Evolutionary conservation across 768 basidiomycete species (phyloP).

Genomic region (Russula sp.): DNA sequence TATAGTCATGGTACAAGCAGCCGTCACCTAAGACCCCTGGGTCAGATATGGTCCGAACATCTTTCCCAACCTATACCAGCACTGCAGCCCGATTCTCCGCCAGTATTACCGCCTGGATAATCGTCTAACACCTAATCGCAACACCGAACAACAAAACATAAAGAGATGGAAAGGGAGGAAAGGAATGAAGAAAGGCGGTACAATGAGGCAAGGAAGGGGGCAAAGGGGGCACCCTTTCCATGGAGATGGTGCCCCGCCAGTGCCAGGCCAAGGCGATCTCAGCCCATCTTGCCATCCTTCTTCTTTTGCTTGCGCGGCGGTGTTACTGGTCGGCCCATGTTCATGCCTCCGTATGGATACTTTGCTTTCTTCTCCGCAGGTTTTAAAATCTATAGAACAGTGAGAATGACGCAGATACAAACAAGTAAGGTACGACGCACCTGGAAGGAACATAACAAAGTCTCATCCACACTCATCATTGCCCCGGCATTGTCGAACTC

Average conservation of each 20-base stretch:
- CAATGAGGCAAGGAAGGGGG: conserved; percentile 13
- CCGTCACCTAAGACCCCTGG: conserved; percentile 10
- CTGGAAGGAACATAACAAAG: conserved; percentile 96
- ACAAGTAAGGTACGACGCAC: conserved; percentile 35
- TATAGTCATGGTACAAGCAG: conserved; percentile 21
- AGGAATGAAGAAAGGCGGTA: conserved; percentile 18
- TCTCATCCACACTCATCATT: conserved; percentile 99
- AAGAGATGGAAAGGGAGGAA: conserved; percentile 18
- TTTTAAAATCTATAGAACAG: conserved; percentile 74
- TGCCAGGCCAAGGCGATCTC: conserved; percentile 9
- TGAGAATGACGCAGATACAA: not conserved
- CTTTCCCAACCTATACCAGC: conserved; percentile 17
- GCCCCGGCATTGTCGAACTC: conserved; percentile 99
- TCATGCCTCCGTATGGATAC: conserved; percentile 83
- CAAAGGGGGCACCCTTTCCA: conserved; percentile 4
- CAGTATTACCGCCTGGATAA: conserved; percentile 22
- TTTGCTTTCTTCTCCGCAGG: conserved; percentile 99
- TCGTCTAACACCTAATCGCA: conserved; percentile 23
- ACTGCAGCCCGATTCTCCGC: conserved; percentile 19
- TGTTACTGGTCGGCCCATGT: conserved; percentile 83
- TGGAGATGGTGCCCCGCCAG: conserved; percentile 10
- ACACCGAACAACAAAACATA: conserved; percentile 20
- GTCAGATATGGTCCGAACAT: conserved; percentile 15
- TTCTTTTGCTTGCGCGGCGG: conserved; percentile 98
- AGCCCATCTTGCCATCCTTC: conserved; percentile 74